These are phyloP conservation scores for Malassezia furfur DNA, from an alignment of 1,284 basidiomycete genomes.

Conservation along the genomic window DNA sequence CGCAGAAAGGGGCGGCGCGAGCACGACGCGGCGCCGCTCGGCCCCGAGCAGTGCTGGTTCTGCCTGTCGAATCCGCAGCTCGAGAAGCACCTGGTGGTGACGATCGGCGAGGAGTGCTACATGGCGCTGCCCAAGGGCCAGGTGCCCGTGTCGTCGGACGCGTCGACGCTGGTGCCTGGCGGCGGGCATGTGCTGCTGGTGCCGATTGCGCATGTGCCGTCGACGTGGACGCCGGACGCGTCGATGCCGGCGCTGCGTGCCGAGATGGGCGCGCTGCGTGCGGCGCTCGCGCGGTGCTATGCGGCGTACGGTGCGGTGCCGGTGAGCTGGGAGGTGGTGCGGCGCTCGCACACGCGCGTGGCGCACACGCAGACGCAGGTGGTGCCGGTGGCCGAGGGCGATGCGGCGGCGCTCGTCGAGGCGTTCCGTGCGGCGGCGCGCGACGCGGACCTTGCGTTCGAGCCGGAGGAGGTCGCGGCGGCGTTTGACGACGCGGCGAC, in stretches of 20 bases:
- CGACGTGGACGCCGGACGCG: slow-evolving; percentile 10
- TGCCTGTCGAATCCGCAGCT: slow-evolving; percentile 40
- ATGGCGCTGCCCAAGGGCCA: slow-evolving; percentile 40
- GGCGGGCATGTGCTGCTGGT: slow-evolving; percentile 40
- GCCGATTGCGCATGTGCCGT: slow-evolving; percentile 27
- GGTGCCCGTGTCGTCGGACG: slow-evolving; percentile 19
- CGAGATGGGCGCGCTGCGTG: slow-evolving; percentile 23
- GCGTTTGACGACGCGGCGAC: not conserved
- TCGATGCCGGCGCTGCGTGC: not conserved
- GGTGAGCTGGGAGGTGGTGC: slow-evolving; percentile 26
- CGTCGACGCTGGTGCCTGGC: slow-evolving; percentile 22
- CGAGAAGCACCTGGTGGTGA: slow-evolving; percentile 36
- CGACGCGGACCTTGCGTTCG: slow-evolving; percentile 16
- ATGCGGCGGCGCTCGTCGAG: not conserved
- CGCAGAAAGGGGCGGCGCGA: not conserved
- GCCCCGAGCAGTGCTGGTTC: slow-evolving; percentile 45
- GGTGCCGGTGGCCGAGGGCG: slow-evolving; percentile 19
- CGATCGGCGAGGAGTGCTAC: slow-evolving; percentile 33
- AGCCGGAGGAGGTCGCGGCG: slow-evolving; percentile 7
- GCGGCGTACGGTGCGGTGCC: slow-evolving; percentile 11
- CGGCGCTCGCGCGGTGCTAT: slow-evolving; percentile 19
- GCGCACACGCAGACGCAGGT: slow-evolving; percentile 39
- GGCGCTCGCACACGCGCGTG: slow-evolving; percentile 22
- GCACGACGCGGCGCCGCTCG: slow-evolving; percentile 26
- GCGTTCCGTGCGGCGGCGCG: slow-evolving; percentile 15